Percentiles rank a stretch among this genome's conserved stretches.
Evolutionary conservation across 768 basidiomycete species (phyloP).

Genomic region (Gymnopilus junonius): DNA sequence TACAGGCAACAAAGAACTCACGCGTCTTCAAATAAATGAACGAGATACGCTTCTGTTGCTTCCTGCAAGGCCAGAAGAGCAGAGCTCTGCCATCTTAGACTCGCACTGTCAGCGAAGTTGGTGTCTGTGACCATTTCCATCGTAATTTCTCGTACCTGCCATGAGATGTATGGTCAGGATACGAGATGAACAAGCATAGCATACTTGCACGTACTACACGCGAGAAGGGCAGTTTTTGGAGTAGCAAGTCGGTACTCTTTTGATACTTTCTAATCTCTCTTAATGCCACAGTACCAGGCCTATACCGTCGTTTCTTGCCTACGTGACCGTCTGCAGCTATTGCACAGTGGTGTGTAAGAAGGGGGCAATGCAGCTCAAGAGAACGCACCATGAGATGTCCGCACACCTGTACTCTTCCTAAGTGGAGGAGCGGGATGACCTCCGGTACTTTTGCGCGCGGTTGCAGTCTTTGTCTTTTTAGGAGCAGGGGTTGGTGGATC

Average conservation of each 20-base stretch:
- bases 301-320: conserved; percentile 65
- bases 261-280: conserved; percentile 95
- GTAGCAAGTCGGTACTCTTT: conserved; percentile 86
- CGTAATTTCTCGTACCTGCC: conserved; percentile 90
- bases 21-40: conserved; percentile 99
- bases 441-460: conserved; percentile 88
- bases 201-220: conserved; percentile 69
- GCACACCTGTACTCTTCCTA: conserved; percentile 6
- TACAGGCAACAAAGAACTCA: conserved; percentile 50
- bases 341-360: background rate
- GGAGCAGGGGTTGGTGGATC: conserved; percentile 51
- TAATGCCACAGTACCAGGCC: conserved; percentile 89
- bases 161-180: background rate
- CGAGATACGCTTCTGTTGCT: conserved; percentile 92
- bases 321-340: conserved; percentile 27
- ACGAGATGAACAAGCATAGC: background rate
- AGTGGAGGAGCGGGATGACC: conserved; percentile 55
- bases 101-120: conserved; percentile 59
- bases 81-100: conserved; percentile 93
- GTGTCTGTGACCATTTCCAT: conserved; percentile 85
- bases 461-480: conserved; percentile 57
- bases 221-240: conserved; percentile 90
- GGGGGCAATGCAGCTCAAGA: background rate
- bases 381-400: conserved; percentile 5
- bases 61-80: conserved; percentile 95